A percentile compares a stretch with the other conserved stretches of the same genome.
These are phyloP conservation scores for Pseudophaeomoniella oleicola DNA, from an alignment of 2,329 filamentous ascomycete genomes.

Conservation along the genomic window DNA sequence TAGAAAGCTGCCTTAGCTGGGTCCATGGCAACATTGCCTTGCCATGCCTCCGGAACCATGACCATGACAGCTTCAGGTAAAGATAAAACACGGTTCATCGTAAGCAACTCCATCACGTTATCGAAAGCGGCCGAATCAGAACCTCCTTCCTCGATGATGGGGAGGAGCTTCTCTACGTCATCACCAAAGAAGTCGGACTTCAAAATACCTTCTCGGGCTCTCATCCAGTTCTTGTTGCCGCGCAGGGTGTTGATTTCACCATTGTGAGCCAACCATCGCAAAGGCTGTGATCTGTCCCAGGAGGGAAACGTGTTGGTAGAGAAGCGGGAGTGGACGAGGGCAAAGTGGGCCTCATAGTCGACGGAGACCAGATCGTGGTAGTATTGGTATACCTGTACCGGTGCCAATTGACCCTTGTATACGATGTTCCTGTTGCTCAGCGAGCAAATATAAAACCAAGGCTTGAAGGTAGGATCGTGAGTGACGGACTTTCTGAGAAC, in stretches of 20 bases:
- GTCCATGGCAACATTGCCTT: slow-evolving; percentile 84
- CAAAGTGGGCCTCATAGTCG: slow-evolving; percentile 94
- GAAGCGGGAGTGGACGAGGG: slow-evolving; percentile 90
- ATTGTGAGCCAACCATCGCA: slow-evolving; percentile 95
- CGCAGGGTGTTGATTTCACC: slow-evolving; percentile 96
- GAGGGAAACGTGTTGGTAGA: slow-evolving; percentile 97
- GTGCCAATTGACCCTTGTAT: slow-evolving; percentile 93
- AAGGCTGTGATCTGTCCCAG: slow-evolving; percentile 91
- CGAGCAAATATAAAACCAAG: slow-evolving; percentile 98
- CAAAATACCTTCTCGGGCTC: slow-evolving; percentile 87
- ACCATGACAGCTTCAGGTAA: slow-evolving; percentile 95
- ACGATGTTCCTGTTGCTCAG: slow-evolving; percentile 97
- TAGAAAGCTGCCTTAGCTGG: slow-evolving; percentile 94
- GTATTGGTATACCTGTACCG: slow-evolving; percentile 93
- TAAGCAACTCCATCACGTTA: slow-evolving; percentile 85
- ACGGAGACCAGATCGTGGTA: slow-evolving; percentile 95
- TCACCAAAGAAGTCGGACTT: slow-evolving; percentile 85
- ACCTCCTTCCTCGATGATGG: slow-evolving; percentile 89
- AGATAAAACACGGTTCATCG: slow-evolving; percentile 90
- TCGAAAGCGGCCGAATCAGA: slow-evolving; percentile 96
- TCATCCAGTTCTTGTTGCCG: slow-evolving; percentile 99
- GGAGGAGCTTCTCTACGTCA: slow-evolving; percentile 79
- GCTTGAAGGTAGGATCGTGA: slow-evolving; percentile 85
- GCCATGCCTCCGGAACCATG: slow-evolving; percentile 97
- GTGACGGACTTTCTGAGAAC: slow-evolving; percentile 89